Conservation (phyloP, 441 rosid genomes). For the Rhodomyrtus psidioides region DNA sequence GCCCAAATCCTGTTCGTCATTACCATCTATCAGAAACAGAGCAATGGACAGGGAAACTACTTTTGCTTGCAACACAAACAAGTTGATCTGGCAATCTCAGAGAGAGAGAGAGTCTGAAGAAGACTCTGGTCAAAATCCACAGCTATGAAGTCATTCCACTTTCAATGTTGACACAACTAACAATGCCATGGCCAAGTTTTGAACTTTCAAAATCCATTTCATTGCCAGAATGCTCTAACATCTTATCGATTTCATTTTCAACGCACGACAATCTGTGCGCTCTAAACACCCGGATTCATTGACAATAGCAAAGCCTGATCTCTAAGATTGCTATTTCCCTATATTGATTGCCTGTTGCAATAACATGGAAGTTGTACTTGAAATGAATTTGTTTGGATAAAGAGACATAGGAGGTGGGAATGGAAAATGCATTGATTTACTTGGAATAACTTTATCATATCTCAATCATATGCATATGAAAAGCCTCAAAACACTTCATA, state of each 20-base stretch:
- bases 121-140: constrained; percentile 3
- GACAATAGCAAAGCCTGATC: not conserved
- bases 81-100: not conserved
- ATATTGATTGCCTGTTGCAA: not conserved
- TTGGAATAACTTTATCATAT: no score
- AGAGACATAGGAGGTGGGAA: no score
- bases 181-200: not conserved
- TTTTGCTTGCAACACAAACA: constrained; percentile 23
- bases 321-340: not conserved
- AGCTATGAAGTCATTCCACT: no score
- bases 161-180: constrained; percentile 12
- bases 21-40: not conserved
- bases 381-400: no score
- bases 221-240: not conserved
- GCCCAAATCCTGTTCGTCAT: no score
- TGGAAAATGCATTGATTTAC: no score
- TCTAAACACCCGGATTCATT: not conserved
- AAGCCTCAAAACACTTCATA: no score
- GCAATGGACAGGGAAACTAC: constrained; percentile 17
- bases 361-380: not conserved
- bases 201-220: not conserved
- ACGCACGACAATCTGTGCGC: not conserved
- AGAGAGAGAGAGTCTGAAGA: not conserved
- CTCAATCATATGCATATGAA: no score
- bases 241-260: not conserved